Evolutionary conservation across 768 basidiomycete genomes (phyloP).

Genomic region (Leccinum subtestaceum): DNA sequence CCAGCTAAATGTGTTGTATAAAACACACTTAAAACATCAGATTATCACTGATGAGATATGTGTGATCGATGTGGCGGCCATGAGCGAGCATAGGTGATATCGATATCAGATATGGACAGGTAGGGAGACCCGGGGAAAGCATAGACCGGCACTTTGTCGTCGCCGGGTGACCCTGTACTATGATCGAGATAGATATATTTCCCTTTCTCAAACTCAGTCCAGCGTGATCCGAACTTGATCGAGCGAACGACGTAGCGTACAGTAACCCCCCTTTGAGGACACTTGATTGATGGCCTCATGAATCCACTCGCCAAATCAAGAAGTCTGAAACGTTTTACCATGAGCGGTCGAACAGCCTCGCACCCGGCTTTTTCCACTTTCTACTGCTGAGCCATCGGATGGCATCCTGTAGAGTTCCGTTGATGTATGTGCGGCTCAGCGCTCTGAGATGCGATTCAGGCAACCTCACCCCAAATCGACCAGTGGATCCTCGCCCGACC

Average conservation of each 20-base stretch:
- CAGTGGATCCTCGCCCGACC: background rate
- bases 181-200: background rate
- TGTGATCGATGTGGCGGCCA: conserved; percentile 9
- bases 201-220: background rate
- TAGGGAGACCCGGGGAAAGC: background rate
- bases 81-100: conserved; percentile 10
- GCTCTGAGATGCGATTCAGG: background rate
- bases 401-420: background rate
- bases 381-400: background rate
- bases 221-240: background rate
- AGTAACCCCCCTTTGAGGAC: too few species aligned
- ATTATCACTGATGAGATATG: background rate
- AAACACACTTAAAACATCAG: background rate
- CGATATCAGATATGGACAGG: background rate
- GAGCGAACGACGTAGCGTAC: background rate
- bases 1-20: background rate
- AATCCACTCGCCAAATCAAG: background rate
- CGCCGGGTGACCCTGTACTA: background rate
- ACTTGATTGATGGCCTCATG: background rate
- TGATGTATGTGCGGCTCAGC: background rate
- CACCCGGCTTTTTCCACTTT: background rate
- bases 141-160: background rate
- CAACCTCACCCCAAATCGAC: background rate
- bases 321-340: background rate
- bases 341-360: too few species aligned